Percentiles rank a stretch among this genome's conserved stretches.
Conservation (phyloP, 257 asterid species). For the Linaria vulgaris region DNA sequence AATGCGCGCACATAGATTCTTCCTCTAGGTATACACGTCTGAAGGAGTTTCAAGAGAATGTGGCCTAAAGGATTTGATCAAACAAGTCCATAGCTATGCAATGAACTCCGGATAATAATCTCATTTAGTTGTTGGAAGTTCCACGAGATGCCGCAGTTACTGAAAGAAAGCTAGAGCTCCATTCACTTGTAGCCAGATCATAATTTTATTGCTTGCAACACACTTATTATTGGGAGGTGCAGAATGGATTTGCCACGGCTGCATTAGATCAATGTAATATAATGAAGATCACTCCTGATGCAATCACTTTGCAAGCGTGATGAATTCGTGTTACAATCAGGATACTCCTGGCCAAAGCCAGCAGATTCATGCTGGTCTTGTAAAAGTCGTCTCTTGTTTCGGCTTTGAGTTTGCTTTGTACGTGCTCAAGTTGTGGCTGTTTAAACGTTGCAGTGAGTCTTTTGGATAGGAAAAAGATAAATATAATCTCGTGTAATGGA, state of each 20-base stretch:
- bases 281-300: constrained; percentile 65
- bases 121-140: constrained; percentile 65
- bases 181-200: constrained; percentile 54
- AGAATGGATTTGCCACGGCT: constrained; percentile 61
- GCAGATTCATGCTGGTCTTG: constrained; percentile 80
- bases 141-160: constrained; percentile 70
- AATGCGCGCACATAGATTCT: constrained; percentile 59
- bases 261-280: constrained; percentile 59
- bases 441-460: constrained; percentile 64
- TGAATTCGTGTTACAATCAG: constrained; percentile 74
- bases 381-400: constrained; percentile 58
- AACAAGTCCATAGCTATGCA: constrained; percentile 58
- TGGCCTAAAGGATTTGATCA: constrained; percentile 68
- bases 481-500: constrained; percentile 65
- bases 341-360: constrained; percentile 85
- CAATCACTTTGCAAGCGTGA: constrained; percentile 77
- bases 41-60: constrained; percentile 81
- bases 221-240: constrained; percentile 81
- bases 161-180: constrained; percentile 64
- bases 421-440: constrained; percentile 90
- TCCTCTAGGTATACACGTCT: constrained; percentile 66
- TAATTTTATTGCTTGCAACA: constrained; percentile 60
- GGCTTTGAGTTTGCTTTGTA: constrained; percentile 69
- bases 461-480: constrained; percentile 54
- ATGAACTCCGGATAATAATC: constrained; percentile 52